phyloP scores from a whole-genome alignment of 176 grass and related monocot species.

The Melocanna baccifera region DNA sequence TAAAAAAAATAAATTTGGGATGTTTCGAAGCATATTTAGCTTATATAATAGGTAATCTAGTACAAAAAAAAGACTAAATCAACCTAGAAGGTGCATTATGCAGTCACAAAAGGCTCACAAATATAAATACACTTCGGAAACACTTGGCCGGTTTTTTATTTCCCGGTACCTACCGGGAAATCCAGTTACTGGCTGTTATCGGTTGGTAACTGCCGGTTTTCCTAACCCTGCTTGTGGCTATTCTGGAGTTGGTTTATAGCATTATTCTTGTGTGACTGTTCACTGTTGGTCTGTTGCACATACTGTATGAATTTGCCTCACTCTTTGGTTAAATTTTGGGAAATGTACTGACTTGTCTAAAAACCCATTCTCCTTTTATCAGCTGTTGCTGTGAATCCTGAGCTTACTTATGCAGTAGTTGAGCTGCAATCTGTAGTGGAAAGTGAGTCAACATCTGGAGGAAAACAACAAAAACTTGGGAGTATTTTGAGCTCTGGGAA shows the following conservation, averaged over 20 bases:
- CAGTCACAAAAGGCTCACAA: too few species aligned
- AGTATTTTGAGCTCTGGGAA: constrained; percentile 55
- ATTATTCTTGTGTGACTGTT: background rate
- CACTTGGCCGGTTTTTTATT: too few species aligned
- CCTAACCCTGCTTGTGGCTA: background rate
- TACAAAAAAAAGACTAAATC: too few species aligned
- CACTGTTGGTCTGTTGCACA: too few species aligned
- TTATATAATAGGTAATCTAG: too few species aligned
- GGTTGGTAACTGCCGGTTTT: too few species aligned
- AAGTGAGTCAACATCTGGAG: constrained; percentile 32
- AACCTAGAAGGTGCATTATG: too few species aligned
- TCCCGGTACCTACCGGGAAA: too few species aligned
- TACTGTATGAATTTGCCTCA: background rate
- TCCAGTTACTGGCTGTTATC: too few species aligned
- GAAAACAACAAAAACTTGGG: constrained; percentile 64
- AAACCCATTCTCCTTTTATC: constrained; percentile 39
- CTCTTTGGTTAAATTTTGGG: background rate
- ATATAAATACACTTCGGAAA: too few species aligned
- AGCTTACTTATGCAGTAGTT: constrained; percentile 68
- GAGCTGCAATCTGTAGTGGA: constrained; percentile 57
- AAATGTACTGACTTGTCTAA: constrained; percentile 31
- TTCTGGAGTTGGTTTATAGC: background rate
- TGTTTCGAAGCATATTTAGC: too few species aligned
- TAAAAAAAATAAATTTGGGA: too few species aligned
- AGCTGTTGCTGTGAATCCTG: constrained; percentile 93